A percentile compares a stretch with the other conserved stretches of the same genome.
Evolutionary conservation across 768 basidiomycete species (phyloP).

Genomic region (Macrolepiota albuminosa): DNA sequence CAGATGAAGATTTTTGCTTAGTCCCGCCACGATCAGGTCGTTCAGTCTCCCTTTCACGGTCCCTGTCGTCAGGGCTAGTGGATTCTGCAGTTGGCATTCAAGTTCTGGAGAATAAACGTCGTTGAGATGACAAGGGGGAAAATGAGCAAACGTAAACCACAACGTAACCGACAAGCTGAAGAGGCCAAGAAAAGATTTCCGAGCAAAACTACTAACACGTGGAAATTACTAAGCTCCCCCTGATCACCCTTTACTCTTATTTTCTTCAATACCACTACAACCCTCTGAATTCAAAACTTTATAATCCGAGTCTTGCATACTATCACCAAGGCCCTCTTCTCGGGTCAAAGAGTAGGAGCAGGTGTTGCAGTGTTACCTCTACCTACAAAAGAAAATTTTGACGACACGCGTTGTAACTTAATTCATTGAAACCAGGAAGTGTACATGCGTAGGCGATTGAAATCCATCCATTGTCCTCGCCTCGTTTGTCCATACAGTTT

Average conservation of each 20-base stretch:
- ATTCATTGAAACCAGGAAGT: background rate
- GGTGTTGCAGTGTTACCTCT: background rate
- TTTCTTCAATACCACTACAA: background rate
- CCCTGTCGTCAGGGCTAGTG: constrained; percentile 17
- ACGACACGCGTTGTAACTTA: background rate
- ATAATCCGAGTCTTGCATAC: background rate
- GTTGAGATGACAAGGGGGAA: background rate
- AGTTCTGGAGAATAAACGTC: constrained; percentile 1
- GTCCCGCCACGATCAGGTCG: constrained; percentile 15
- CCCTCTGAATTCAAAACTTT: background rate
- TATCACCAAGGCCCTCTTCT: background rate
- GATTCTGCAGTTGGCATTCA: constrained; percentile 19
- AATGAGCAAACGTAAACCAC: background rate
- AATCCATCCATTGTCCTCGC: background rate
- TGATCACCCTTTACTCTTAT: background rate
- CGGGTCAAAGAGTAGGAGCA: background rate
- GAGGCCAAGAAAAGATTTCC: constrained; percentile 28
- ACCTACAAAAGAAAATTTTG: background rate
- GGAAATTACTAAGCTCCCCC: constrained; percentile 28
- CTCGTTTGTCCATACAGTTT: background rate
- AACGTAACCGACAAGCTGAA: constrained; percentile 6
- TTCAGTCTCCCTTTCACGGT: constrained; percentile 18
- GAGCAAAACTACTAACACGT: constrained; percentile 36
- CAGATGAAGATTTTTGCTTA: constrained; percentile 16
- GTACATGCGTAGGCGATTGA: background rate